Evolutionary conservation across 148 eudicot species (phyloP), one percentile per base, ranked within the genome.

Genomic region (Amaranthus cruentus): DNA sequence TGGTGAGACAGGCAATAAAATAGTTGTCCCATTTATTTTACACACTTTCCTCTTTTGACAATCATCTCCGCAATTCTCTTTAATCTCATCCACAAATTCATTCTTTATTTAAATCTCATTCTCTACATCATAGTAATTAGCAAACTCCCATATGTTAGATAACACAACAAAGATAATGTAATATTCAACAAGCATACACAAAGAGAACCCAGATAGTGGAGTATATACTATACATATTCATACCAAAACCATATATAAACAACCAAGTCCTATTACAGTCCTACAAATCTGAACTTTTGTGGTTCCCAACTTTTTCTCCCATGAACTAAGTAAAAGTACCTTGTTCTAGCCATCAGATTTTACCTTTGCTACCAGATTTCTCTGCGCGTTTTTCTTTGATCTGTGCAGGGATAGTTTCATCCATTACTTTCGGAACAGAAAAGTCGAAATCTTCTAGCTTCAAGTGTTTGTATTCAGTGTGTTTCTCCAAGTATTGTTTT

Each of bases 401-500:
- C 55, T 77, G 55, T 15, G 28, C 79, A 11, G 92, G 89, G 47
- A 88, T 55, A 28, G 90, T 87, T 12, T 87, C 93, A 15, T 57
- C 76, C 81, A 83, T 75, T 55, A 88, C 65, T 84, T 86, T 91
- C 3, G 93, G 91, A 46, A 75, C 62, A 3, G 85, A 69, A 68
- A 91, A 91, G 63, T 81, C 74, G 74, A 91, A 91, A 74, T 91
- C 85, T 0, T 76, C 77, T 9, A 70, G 13, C 4, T 85, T 82
- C 4, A 82, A 3, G 56, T 72, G 77, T 10, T 67, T 65, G 74
- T 75, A 82, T 60, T 87, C 79, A 0, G 91, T 88, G 73, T 89
- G 62, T 57, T 81, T 81, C 64, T 89, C 79, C 28, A 91, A 68
- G 70, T 78, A 86, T 14, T 77, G 57, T 4, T 80, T 54, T 43